Percentiles rank a stretch among this genome's conserved stretches.
These are phyloP conservation scores for Saturnispora serradocipensis DNA, from an alignment of 805 yeast species.

Conservation along the genomic window DNA sequence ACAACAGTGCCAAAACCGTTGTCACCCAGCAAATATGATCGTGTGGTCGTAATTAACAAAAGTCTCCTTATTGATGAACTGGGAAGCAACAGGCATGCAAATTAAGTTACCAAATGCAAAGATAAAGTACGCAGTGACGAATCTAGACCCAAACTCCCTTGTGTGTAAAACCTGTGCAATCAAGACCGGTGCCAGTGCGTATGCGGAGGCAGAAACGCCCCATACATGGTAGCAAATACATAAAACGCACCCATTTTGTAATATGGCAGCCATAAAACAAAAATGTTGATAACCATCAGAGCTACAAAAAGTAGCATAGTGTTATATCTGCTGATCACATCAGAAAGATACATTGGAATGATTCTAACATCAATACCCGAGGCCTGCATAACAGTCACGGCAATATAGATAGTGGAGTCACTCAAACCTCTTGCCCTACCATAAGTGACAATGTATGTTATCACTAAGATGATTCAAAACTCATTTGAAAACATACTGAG, in stretches of 20 bases:
- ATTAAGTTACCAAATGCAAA: conserved; percentile 42
- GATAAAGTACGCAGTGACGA: conserved; percentile 54
- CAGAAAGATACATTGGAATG: conserved; percentile 25
- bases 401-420: conserved; percentile 34
- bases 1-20: conserved; percentile 15
- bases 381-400: conserved; percentile 40
- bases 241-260: conserved; percentile 33
- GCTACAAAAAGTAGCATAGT: conserved; percentile 37
- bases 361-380: conserved; percentile 32
- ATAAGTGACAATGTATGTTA: conserved; percentile 49
- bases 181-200: conserved; percentile 56
- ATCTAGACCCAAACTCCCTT: conserved; percentile 55
- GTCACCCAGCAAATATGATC: conserved; percentile 23
- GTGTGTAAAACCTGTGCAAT: conserved; percentile 53
- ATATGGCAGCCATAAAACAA: conserved; percentile 57
- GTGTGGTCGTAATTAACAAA: conserved; percentile 17
- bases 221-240: conserved; percentile 39
- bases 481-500: conserved; percentile 34
- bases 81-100: conserved; percentile 42
- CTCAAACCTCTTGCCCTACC: conserved; percentile 39
- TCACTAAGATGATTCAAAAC: conserved; percentile 36
- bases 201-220: conserved; percentile 49
- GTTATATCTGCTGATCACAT: conserved; percentile 43
- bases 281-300: conserved; percentile 36
- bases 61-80: conserved; percentile 29